Conservation (phyloP, 371 early-diverging fungal genomes). For the Mucor lusitanicus region DNA sequence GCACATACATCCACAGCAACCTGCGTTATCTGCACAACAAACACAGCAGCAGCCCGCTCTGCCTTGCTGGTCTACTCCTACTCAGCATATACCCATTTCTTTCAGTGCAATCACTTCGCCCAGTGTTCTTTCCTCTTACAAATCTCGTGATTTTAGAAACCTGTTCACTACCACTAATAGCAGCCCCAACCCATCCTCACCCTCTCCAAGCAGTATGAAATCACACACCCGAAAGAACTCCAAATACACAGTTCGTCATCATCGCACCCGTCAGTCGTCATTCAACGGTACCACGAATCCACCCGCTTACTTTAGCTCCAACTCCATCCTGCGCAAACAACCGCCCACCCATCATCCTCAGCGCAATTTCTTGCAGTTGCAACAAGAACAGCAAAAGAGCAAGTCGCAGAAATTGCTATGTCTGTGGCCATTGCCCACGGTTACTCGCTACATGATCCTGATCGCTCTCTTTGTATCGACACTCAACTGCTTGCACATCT, state of each 20-base stretch:
- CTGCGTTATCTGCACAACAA: slow-evolving; percentile 20
- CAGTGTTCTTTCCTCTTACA: background rate
- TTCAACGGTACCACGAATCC: background rate
- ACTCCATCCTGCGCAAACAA: background rate
- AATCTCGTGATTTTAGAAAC: slow-evolving; percentile 2
- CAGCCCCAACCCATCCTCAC: background rate
- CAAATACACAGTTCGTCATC: slow-evolving; percentile 26
- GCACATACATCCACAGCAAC: slow-evolving; percentile 14
- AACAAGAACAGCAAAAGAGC: slow-evolving; percentile 13
- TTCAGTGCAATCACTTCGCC: slow-evolving; percentile 33
- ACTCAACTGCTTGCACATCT: slow-evolving; percentile 25
- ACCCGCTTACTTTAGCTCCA: background rate
- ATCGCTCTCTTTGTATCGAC: slow-evolving; percentile 39
- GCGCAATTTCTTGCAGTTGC: background rate
- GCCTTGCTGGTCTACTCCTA: slow-evolving; percentile 6
- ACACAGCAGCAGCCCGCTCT: slow-evolving; percentile 13
- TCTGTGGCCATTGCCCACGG: slow-evolving; percentile 53
- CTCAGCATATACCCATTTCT: slow-evolving; percentile 4
- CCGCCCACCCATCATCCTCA: background rate
- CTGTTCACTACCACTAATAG: background rate
- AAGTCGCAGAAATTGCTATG: slow-evolving; percentile 49
- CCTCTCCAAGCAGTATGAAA: slow-evolving; percentile 3
- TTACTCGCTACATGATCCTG: slow-evolving; percentile 49
- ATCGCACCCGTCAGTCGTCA: slow-evolving; percentile 7
- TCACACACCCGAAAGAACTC: slow-evolving; percentile 29